Evolutionary conservation across 2,329 filamentous ascomycete species (phyloP), one percentile per base, ranked within the genome.

Genomic region (Ophiosphaerella narmari): DNA sequence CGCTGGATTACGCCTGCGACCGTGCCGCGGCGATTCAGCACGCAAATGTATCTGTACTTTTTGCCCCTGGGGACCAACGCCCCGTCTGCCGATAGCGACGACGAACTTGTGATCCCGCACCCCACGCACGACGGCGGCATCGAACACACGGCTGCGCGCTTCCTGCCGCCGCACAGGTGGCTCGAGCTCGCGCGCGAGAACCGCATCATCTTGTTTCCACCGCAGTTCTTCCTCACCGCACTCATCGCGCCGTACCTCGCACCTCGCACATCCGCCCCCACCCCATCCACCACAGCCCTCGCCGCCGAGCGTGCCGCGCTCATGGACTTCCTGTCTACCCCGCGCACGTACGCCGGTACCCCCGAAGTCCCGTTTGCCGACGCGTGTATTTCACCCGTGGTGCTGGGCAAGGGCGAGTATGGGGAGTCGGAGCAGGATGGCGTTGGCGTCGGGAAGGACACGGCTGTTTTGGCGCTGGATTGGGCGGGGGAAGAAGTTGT

Each of bases 41-140:
- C 93, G 0, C 92, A 97, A 70, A 97, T 97, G 93, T 99, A 97
- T 74, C 73, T 97, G 9, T 96, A 96, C 74, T 87, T 95, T 73
- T 80, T 97, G 2, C 91, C 91, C 0, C 74, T 86, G 5, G 57
- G 61, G 9, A 71, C 74, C 66, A 9, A 32, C 38, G 60, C 59
- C 5, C 77, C 59, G 68, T 77, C 57, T 9, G 65, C n/a, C 9
- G 48, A 56, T 0, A 65, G 56, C 43, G 55, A 68, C 60, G 65
- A 75, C 60, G 82, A 81, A 66, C 84, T 80, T 57, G 78, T 82
- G 62, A 80, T 90, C 40, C 87, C 88, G 26, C 82, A 84, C 2
- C 87, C 91, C 0, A 88, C 85, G 0, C 81, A 82, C 53, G 90
- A 93, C 63, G 88, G 88, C 43, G 82, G 84, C 24, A 75, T 86